Evolutionary conservation across 192 early-diverging fungal species (phyloP), one percentile per base, ranked within the genome.

Genomic region (Phlyctochytrium bullatum): DNA sequence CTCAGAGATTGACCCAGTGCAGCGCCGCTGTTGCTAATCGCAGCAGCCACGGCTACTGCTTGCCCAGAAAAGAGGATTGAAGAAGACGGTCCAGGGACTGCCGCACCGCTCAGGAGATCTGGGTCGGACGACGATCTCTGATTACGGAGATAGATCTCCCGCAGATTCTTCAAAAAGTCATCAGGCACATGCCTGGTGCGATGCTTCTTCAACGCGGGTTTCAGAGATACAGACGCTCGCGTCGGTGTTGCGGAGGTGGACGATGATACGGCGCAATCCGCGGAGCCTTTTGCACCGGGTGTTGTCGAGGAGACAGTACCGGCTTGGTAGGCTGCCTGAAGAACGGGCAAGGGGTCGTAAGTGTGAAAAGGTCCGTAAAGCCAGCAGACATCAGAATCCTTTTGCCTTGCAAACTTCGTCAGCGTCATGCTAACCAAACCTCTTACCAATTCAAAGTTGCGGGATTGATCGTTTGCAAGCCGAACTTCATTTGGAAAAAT

Each of bases 401-500:
- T 75, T 34, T 75, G 62, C 73, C 73, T 74, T 30, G 24, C 10
- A 64, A 66, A 20, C 35, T 17, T 36, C 62, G 28, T 64, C 25
- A 65, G 52, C 23, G 14, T 36, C 14, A 6, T n/a, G 10, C 40
- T 14, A 50, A 14, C 40, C 40, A 14, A 12, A 10, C 56, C 28
- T 58, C 61, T 51, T 27, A 71, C 74, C 74, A 76, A 34, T 76
- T 73, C 28, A 76, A 56, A 2, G 31, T 24, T 2, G 40, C 69
- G 1, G 74, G 74, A 36, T 75, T 52, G 27, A 76, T 68, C 2
- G 69, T 71, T 36, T 47, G 27, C 2, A 76, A 56, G 27, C 66
- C 54, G 62, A 68, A 76, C 66, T 74, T 76, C 52, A 73, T 71
- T 34, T 76, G 74, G 57, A 76, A 76, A 56, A 76, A 76, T 57